A percentile compares a stretch with the other conserved stretches of the same genome.
These are phyloP conservation scores for Fusarium sp. DNA, from an alignment of 2,329 filamentous ascomycete species.

Conservation along the genomic window DNA sequence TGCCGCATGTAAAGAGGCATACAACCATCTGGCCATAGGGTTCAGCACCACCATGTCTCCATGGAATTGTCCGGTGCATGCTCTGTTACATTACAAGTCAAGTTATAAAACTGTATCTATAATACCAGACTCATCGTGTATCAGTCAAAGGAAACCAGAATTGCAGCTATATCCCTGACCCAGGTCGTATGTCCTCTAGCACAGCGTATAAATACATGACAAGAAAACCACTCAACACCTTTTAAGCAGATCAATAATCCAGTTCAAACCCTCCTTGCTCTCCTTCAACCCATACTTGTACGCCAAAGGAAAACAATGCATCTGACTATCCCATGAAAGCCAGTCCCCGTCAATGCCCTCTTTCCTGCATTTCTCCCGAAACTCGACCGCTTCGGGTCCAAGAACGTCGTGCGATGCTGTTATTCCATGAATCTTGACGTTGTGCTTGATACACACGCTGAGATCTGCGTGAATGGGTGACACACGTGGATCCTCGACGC, in stretches of 20 bases:
- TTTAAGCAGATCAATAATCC: slow-evolving; percentile 32
- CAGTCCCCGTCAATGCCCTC: slow-evolving; percentile 60
- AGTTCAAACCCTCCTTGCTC: slow-evolving; percentile 45
- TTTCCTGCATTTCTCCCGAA: slow-evolving; percentile 56
- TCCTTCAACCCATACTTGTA: slow-evolving; percentile 59
- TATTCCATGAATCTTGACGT: slow-evolving; percentile 61
- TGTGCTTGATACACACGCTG: slow-evolving; percentile 36
- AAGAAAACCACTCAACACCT: not conserved
- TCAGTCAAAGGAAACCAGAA: not conserved
- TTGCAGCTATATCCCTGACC: not conserved
- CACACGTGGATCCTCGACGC: slow-evolving; percentile 52
- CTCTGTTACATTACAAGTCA: no score
- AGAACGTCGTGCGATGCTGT: slow-evolving; percentile 63
- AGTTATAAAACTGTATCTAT: no score
- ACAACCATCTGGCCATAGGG: no score
- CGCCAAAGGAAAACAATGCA: slow-evolving; percentile 67
- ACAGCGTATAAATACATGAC: not conserved
- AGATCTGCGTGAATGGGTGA: slow-evolving; percentile 60
- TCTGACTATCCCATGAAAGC: slow-evolving; percentile 67
- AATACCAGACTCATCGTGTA: no score
- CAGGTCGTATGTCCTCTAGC: not conserved
- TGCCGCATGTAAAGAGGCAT: no score
- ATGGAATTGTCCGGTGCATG: no score
- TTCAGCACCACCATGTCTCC: no score
- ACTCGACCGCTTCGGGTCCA: slow-evolving; percentile 59